These are phyloP conservation scores for Salix viminalis DNA, from an alignment of 345 rosid genomes.

Conservation along the genomic window DNA sequence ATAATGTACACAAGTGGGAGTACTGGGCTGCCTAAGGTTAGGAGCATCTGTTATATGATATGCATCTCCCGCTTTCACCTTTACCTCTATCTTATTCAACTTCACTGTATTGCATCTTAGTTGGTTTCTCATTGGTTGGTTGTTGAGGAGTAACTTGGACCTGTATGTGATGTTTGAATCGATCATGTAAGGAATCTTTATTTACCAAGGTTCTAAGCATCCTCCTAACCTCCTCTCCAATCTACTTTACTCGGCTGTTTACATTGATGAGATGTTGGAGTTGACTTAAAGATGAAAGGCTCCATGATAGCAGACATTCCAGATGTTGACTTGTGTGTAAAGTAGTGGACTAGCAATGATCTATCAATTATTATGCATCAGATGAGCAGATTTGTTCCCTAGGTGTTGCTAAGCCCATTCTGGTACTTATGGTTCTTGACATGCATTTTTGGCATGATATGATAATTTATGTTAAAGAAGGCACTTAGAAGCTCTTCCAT, in stretches of 20 bases:
- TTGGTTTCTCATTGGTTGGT: background rate
- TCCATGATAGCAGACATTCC: background rate
- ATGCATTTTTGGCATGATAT: background rate
- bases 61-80: background rate
- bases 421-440: background rate
- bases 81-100: conserved; percentile 1
- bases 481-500: background rate
- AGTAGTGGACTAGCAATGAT: background rate
- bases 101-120: background rate
- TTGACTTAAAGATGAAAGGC: background rate
- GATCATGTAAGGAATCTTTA: background rate
- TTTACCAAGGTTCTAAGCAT: background rate
- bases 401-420: background rate
- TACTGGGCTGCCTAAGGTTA: conserved; percentile 95
- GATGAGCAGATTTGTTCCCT: background rate
- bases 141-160: background rate
- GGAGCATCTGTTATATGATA: conserved; percentile 15
- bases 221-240: background rate
- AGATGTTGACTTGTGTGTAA: background rate
- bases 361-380: background rate
- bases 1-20: conserved; percentile 99
- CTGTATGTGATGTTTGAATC: background rate
- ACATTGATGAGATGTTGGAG: background rate
- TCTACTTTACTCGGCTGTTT: background rate
- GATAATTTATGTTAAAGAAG: background rate